Base-by-base conservation (phyloP, 2,329 filamentous ascomycete genomes). In the Cercospora canescens region DNA sequence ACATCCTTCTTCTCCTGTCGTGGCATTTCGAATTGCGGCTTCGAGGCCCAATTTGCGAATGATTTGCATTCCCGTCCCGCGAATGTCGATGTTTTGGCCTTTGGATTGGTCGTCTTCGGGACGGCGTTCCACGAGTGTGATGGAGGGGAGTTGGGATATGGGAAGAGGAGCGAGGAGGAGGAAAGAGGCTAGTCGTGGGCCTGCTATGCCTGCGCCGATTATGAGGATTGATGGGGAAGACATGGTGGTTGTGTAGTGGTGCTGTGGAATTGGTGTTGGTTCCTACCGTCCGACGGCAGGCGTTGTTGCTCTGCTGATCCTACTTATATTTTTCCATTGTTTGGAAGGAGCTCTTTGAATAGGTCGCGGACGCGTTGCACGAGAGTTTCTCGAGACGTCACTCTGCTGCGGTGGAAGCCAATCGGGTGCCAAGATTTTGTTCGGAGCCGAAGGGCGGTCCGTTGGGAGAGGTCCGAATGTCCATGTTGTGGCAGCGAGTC, bases 1-100 rank as follows among this genome's bases (percentile, higher is more conserved):
- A 18, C 71, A 67, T 39, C 75, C 76, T 50, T 72, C 70, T 64
- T 77, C 76, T 5, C 66, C 66, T 1, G 75, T 76, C 7, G 67
- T 68, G 9, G 65, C 59, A 11, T 66, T 35, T 9, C 73, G 70
- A 26, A 78, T 69, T 9, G 67, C 65, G n/a, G 57, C 41, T 57
- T 75, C 73, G 7, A 78, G 67, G 3, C 76, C 76, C 37, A 77
- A 69, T 37, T 73, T 71, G 3, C 70, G 71, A n/a, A 75, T 72
- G 14, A 76, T 64, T 8, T 67, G 66, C 21, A 73, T 58, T 3
- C 75, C 76, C 12, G 71, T 67, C 50, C 73, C 74, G 12, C 74
- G 73, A 32, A 78, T 70, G 61, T 78, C 76, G 57, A 78, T 72
- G 65, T 76, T 76, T 59, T 77, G 75, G 45, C 76, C 76, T 41